Base-by-base conservation (phyloP, 306 rosid genomes). In the Herpetospermum pedunculosum region DNA sequence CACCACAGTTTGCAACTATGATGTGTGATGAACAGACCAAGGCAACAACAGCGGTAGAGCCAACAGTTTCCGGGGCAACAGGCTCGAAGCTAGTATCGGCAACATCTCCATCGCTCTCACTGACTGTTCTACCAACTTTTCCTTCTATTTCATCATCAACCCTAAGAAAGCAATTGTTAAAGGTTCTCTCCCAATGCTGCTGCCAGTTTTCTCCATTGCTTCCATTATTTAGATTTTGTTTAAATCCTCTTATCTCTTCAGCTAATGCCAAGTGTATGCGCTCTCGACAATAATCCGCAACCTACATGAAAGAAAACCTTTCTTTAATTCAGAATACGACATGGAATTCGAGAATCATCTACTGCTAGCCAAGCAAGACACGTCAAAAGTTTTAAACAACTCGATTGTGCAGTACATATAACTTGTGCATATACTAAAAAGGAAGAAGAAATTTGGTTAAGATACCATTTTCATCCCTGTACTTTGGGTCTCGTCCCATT, bases 1-100 rank as follows among this genome's bases (percentile, higher is more conserved):
- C 90, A 10, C 90, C 90, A 53, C 88, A 86, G 77, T 84, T 86
- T 0, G 90, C 84, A 73, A 86, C 88, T 53, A 86, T 86, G 62
- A 84, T 79, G 76, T 86, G 90, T 10, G 90, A 81, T 18, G 90
- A 82, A 58, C 84, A 84, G 35, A 86, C 80, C 50, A 86, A 67
- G 0, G 84, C 90, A 62, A 86, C 86, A 48, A 86, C 86, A 34
- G 90, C 90, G 0, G 90, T 86, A 30, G 90, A 86, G 23, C 90
- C 90, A 32, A 86, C 90, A 21, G 88, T 86, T 80, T 84, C 90
- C 8, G 88, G 82, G 55, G 88, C 86, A 78, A 82, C 32, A 34
- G 86, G 80, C 37, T 86, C 86, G 32, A 73, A 35, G 23, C 40
- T 74, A 35, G 44, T 32, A 41, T 29, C 68, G 0, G 73, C 76